These are phyloP conservation scores for Sextonia rubra DNA, from an alignment of 164 flowering plant genomes.

Conservation along the genomic window DNA sequence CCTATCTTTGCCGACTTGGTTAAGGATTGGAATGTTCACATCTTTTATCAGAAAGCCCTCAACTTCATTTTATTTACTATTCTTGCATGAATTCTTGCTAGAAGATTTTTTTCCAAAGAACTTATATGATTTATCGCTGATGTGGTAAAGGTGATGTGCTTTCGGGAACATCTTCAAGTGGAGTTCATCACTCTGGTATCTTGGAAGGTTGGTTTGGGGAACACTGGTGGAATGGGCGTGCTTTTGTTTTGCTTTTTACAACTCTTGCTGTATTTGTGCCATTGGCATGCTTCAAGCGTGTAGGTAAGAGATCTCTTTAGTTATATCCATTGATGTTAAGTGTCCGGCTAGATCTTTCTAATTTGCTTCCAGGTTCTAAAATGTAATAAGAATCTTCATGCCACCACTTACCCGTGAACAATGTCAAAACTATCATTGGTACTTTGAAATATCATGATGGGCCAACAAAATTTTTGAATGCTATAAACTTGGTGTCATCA, in stretches of 20 bases:
- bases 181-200: slow-evolving; percentile 77
- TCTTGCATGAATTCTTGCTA: background rate
- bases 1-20: background rate
- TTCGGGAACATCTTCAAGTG: slow-evolving; percentile 77
- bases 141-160: slow-evolving; percentile 71
- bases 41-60: background rate
- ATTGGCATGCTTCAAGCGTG: slow-evolving; percentile 73
- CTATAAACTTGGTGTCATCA: too few species aligned
- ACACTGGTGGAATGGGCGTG: slow-evolving; percentile 91
- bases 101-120: background rate
- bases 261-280: slow-evolving; percentile 72
- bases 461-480: too few species aligned
- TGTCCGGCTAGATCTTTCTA: background rate
- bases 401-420: background rate
- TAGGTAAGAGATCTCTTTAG: slow-evolving; percentile 44
- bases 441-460: background rate
- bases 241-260: slow-evolving; percentile 58
- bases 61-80: background rate
- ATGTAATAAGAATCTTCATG: background rate
- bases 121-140: background rate
- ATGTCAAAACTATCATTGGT: background rate
- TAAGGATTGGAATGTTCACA: background rate
- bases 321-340: background rate
- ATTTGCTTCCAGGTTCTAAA: background rate
- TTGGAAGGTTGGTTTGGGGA: slow-evolving; percentile 91